phyloP scores from a whole-genome alignment of 441 rosid genomes.

The Hura crepitans region DNA sequence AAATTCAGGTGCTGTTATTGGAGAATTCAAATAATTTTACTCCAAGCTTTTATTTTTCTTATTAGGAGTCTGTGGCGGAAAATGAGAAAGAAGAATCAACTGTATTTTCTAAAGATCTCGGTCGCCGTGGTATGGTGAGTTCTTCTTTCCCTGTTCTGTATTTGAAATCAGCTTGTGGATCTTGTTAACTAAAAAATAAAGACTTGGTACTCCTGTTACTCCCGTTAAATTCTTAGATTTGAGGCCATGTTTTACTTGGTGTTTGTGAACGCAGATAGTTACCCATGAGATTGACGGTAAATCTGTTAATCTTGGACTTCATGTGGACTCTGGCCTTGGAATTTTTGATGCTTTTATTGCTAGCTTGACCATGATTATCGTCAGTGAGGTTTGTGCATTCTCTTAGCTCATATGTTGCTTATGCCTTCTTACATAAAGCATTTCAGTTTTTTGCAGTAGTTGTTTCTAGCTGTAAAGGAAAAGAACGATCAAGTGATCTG shows the following conservation, averaged over 20 bases:
- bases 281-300: slow-evolving; percentile 39
- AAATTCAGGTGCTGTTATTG: background rate
- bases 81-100: slow-evolving; percentile 44
- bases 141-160: too few relatives aligned
- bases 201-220: background rate
- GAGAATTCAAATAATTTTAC: background rate
- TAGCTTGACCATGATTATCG: slow-evolving; percentile 87
- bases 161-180: background rate
- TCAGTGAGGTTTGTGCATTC: slow-evolving; percentile 71
- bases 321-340: slow-evolving; percentile 72
- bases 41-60: slow-evolving; percentile 7
- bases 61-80: slow-evolving; percentile 44
- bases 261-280: slow-evolving; percentile 38
- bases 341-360: slow-evolving; percentile 86
- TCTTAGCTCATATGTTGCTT: background rate
- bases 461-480: background rate
- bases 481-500: background rate
- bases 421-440: background rate
- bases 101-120: slow-evolving; percentile 54
- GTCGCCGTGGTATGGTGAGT: slow-evolving; percentile 91
- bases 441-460: background rate
- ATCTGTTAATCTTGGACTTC: slow-evolving; percentile 41
- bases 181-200: background rate
- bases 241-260: slow-evolving; percentile 7
- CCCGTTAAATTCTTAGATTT: background rate